Percentiles rank a stretch among this genome's conserved stretches.
phyloP scores from a whole-genome alignment of 352 stramenopile genomes.

The Globisporangium lucens region DNA sequence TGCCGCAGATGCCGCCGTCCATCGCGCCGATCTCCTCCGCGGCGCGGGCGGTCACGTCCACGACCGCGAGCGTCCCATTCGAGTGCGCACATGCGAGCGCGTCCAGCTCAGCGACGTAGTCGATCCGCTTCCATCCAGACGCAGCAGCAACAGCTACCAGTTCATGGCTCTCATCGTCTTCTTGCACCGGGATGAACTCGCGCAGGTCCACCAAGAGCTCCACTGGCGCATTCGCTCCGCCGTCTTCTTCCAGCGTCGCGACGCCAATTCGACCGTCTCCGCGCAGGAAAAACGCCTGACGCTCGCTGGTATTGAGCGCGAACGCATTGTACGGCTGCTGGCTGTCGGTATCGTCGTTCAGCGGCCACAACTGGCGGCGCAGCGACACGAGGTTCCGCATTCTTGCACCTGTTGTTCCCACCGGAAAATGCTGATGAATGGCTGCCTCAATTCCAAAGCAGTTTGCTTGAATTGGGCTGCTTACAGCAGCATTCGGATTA shows the following conservation, averaged over 20 bases:
- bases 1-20: constrained; percentile 51
- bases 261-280: constrained; percentile 29
- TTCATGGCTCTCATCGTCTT: constrained; percentile 1
- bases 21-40: constrained; percentile 67
- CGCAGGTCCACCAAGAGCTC: constrained; percentile 35
- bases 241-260: constrained; percentile 28
- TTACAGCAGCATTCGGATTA: neutral
- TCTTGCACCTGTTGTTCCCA: neutral
- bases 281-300: constrained; percentile 34
- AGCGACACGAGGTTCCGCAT: constrained; percentile 68
- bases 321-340: constrained; percentile 19
- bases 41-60: constrained; percentile 44
- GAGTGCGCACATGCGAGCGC: constrained; percentile 52
- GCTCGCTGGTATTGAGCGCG: constrained; percentile 33
- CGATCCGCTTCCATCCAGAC: constrained; percentile 54
- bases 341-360: constrained; percentile 15
- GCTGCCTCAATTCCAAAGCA: constrained; percentile 5
- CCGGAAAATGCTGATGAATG: constrained; percentile 5
- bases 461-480: neutral
- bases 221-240: constrained; percentile 7
- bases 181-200: constrained; percentile 18
- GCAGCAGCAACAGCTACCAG: neutral
- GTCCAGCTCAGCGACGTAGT: constrained; percentile 59
- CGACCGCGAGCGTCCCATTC: constrained; percentile 40
- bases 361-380: constrained; percentile 39